Conservation (phyloP, 1,284 basidiomycete species). For the Trametes sp. region DNA sequence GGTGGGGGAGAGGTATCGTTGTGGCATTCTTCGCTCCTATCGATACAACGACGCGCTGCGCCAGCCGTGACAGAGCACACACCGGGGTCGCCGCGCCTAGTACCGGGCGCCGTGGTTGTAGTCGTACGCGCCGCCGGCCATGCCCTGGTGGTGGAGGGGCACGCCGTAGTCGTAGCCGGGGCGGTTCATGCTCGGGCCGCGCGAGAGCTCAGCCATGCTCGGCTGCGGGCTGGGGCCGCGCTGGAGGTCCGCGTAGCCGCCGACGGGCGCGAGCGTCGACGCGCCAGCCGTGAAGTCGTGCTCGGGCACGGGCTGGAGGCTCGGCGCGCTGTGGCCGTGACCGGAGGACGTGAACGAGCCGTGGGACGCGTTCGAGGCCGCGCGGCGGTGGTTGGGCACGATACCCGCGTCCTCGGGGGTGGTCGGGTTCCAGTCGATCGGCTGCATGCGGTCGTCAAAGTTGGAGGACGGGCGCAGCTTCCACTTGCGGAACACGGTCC, state of each 20-base stretch:
- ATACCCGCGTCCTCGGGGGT: slow-evolving; percentile 48
- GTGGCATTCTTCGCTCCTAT: slow-evolving; percentile 34
- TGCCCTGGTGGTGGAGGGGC: slow-evolving; percentile 64
- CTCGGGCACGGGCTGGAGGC: slow-evolving; percentile 60
- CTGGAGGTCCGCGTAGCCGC: slow-evolving; percentile 81
- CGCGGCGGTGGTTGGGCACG: slow-evolving; percentile 59
- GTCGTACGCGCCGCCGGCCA: slow-evolving; percentile 41
- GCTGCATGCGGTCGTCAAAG: slow-evolving; percentile 85
- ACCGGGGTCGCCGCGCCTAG: slow-evolving; percentile 24
- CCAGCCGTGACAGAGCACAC: slow-evolving; percentile 22
- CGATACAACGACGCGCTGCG: slow-evolving; percentile 36
- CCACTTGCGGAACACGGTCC: slow-evolving; percentile 93
- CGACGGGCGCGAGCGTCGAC: slow-evolving; percentile 63
- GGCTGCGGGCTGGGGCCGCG: slow-evolving; percentile 71
- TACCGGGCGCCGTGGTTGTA: slow-evolving; percentile 39
- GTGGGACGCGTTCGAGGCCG: slow-evolving; percentile 61
- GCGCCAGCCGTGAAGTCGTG: slow-evolving; percentile 86
- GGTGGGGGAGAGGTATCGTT: slow-evolving; percentile 35
- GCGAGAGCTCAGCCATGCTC: slow-evolving; percentile 65
- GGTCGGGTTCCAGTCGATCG: slow-evolving; percentile 83
- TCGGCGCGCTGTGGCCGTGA: slow-evolving; percentile 45
- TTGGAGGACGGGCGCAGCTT: slow-evolving; percentile 82
- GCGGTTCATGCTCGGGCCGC: slow-evolving; percentile 50
- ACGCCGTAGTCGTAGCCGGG: slow-evolving; percentile 59
- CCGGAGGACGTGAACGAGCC: slow-evolving; percentile 73